Evolutionary conservation across 116 monocot genomes (phyloP), one percentile per base, ranked within the genome.

Genomic region (Cymodocea nodosa): DNA sequence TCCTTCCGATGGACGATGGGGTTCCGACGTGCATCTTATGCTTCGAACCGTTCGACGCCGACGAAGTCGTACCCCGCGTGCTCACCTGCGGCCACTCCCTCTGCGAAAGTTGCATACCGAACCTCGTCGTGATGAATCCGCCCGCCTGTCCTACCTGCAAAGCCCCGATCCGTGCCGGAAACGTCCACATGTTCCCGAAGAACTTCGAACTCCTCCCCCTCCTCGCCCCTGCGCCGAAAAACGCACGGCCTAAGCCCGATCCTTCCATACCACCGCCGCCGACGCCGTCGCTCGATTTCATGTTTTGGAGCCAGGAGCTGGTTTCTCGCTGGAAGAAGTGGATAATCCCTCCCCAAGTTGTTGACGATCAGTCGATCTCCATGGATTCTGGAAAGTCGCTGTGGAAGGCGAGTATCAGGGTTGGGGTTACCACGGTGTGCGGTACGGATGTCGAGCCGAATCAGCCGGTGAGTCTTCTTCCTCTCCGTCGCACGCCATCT

Each of bases 161-260:
- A 53, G 20, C 57, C 56, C 23, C 59, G 35, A 84, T 86, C 17
- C 69, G 39, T 10, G 48, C 50, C 67, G 51, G 7, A 22, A 18
- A 19, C 78, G 37, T 52, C 76, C 10, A 37, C 52, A 68, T 79
- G 65, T 83, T 87, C 61, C 90, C 94, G 57, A 87, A 81, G 62
- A 95, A 95, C 81, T 80, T 95, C 77, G 94, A 83, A 64, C 90
- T 95, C 69, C 84, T 95, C 72, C 81, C 77, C 69, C 58, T 90
- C 75, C 36, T 13, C 37, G 23, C 30, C 39, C 15, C 19, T 3
- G 0, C 14, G 1, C 56, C 61, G 40, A 44, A 64, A 2, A 62
- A 67, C 49, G 48, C 65, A 24, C 49, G 60, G 0, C 53, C 76
- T 51, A 19, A 19, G 4, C 50, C 59, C 23, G 44, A 44, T 35